phyloP scores from a whole-genome alignment of 495 filamentous ascomycete species.

The Tuber umbilicatum region DNA sequence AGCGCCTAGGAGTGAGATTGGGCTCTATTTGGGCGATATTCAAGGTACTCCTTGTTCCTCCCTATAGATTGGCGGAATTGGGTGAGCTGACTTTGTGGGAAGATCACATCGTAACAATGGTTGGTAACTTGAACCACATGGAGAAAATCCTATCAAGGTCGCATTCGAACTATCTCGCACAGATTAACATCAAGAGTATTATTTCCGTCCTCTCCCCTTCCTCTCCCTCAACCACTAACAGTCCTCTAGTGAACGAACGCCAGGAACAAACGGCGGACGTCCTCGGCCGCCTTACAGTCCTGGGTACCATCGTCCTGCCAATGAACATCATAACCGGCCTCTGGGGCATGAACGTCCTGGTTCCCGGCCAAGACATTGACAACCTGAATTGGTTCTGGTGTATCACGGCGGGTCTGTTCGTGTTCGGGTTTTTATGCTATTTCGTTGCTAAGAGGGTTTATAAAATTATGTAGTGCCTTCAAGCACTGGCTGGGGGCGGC shows the following conservation, averaged over 20 bases:
- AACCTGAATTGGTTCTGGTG: slow-evolving; percentile 57
- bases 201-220: slow-evolving; percentile 47
- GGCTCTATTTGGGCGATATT: slow-evolving; percentile 90
- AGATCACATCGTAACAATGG: slow-evolving; percentile 98
- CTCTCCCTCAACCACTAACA: slow-evolving; percentile 68
- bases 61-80: neutral
- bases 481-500: neutral
- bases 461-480: slow-evolving; percentile 35
- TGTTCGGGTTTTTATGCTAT: slow-evolving; percentile 76
- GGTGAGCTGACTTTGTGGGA: slow-evolving; percentile 5
- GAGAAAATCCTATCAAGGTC: slow-evolving; percentile 94
- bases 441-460: slow-evolving; percentile 68
- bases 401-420: slow-evolving; percentile 68
- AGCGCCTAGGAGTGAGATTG: slow-evolving; percentile 90
- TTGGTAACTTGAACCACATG: slow-evolving; percentile 87
- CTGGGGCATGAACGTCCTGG: slow-evolving; percentile 92
- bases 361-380: slow-evolving; percentile 58
- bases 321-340: slow-evolving; percentile 91
- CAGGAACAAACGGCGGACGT: slow-evolving; percentile 89
- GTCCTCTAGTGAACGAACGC: slow-evolving; percentile 46
- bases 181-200: slow-evolving; percentile 72
- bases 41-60: slow-evolving; percentile 47
- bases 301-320: slow-evolving; percentile 92
- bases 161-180: slow-evolving; percentile 95
- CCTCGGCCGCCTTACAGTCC: slow-evolving; percentile 87